Percentiles rank a stretch among this genome's conserved stretches.
phyloP scores from a whole-genome alignment of 2,329 filamentous ascomycete genomes.

The Aspergillus bombycis region DNA sequence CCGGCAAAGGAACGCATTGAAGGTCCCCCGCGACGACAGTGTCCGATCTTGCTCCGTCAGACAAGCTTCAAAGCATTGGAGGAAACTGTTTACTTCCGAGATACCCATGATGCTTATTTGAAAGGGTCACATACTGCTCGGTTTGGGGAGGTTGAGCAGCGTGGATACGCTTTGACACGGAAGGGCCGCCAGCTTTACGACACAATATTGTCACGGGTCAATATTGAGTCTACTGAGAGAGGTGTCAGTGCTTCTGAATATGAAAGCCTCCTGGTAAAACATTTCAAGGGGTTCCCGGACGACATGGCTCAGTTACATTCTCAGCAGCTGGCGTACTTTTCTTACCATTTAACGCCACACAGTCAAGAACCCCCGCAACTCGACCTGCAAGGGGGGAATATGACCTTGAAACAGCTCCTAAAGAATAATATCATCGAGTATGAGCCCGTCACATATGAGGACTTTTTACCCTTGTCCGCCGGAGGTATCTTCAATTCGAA shows the following conservation, averaged over 20 bases:
- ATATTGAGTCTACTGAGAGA: conserved; percentile 15
- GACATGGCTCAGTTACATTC: conserved; percentile 41
- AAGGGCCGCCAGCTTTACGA: conserved; percentile 54
- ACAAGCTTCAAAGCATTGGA: conserved; percentile 59
- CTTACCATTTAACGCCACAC: conserved; percentile 33
- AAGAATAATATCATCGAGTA: conserved; percentile 36
- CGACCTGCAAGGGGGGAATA: not conserved
- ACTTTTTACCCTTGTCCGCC: conserved; percentile 58
- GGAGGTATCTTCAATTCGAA: conserved; percentile 58
- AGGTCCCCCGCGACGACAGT: conserved; percentile 51
- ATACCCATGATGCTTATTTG: conserved; percentile 18
- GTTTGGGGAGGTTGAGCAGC: conserved; percentile 59
- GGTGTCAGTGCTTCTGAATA: conserved; percentile 11
- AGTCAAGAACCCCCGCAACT: not conserved
- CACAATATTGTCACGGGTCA: conserved; percentile 38
- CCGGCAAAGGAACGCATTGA: conserved; percentile 55
- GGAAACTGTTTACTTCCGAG: conserved; percentile 50
- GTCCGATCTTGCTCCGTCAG: conserved; percentile 55
- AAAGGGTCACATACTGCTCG: conserved; percentile 52
- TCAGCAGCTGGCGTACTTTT: conserved; percentile 45
- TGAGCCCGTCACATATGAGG: conserved; percentile 56
- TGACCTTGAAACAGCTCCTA: conserved; percentile 37
- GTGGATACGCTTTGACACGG: conserved; percentile 54
- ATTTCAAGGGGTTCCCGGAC: conserved; percentile 49
- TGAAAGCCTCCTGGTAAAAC: conserved; percentile 26